Percentiles rank a stretch among this genome's conserved stretches.
These are phyloP conservation scores for Bruguiera hainesii DNA, from an alignment of 441 rosid species.

Conservation along the genomic window DNA sequence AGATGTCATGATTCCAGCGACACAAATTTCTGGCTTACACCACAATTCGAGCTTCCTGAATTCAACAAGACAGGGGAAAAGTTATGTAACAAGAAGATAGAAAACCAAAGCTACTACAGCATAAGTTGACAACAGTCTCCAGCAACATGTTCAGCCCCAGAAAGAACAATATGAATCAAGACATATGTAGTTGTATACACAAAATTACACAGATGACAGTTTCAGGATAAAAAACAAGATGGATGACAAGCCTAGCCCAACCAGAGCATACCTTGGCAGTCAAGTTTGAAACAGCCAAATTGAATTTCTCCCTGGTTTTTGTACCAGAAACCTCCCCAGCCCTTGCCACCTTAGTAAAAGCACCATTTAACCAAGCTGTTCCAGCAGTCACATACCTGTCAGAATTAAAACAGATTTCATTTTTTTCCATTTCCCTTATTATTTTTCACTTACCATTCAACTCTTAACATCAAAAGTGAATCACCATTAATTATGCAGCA, in stretches of 20 bases:
- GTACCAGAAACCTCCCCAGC: constrained; percentile 86
- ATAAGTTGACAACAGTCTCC: no score
- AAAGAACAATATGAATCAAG: no score
- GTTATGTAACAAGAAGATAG: neutral
- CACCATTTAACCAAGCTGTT: constrained; percentile 90
- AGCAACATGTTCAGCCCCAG: no score
- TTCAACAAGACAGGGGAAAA: neutral
- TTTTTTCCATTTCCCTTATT: neutral
- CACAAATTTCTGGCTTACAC: constrained; percentile 31
- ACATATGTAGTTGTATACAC: no score
- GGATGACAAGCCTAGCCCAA: neutral
- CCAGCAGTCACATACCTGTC: constrained; percentile 83
- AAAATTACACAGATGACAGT: neutral
- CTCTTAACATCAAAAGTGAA: neutral
- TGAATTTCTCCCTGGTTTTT: constrained; percentile 85
- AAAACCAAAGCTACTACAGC: no score
- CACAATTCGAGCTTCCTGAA: constrained; percentile 80
- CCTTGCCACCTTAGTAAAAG: constrained; percentile 81
- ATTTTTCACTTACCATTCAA: neutral
- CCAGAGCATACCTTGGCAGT: constrained; percentile 58
- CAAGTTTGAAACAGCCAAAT: constrained; percentile 73
- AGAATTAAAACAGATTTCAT: constrained; percentile 11
- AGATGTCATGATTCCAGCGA: constrained; percentile 7
- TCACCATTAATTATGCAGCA: neutral
- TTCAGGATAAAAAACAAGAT: neutral